Conservation (phyloP, 1,284 basidiomycete species). For the Ustilago crameri region DNA sequence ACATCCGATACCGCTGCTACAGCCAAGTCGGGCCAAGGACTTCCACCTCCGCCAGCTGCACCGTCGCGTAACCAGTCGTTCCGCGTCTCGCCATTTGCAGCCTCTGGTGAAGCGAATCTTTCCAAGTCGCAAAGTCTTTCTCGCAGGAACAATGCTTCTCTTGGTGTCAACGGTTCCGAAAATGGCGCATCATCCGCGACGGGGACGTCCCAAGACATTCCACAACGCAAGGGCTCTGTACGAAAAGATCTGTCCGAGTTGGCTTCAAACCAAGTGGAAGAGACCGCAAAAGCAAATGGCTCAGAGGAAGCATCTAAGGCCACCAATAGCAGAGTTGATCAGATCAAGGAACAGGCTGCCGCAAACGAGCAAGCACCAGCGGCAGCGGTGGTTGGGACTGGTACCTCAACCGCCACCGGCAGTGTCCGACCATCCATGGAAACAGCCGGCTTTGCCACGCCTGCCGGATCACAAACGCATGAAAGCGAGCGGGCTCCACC, state of each 20-base stretch:
- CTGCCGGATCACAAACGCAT: conserved; percentile 16
- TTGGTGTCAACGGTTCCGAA: conserved; percentile 5
- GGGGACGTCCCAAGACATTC: conserved; percentile 24
- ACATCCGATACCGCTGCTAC: conserved; percentile 2
- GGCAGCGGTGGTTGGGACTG: conserved; percentile 1
- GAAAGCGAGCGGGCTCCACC: conserved; percentile 2
- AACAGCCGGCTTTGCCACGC: conserved; percentile 26
- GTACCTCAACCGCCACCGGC: conserved; percentile 7
- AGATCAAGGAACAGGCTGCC: conserved; percentile 34
- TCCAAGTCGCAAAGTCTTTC: conserved; percentile 27
- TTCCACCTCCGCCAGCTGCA: conserved; percentile 21
- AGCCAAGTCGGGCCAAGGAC: conserved; percentile 11
- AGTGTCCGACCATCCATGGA: conserved; percentile 30
- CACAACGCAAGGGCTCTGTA: conserved; percentile 43
- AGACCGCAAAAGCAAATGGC: neutral
- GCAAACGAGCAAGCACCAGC: neutral
- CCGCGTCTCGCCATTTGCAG: conserved; percentile 38
- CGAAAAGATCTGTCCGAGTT: conserved; percentile 25
- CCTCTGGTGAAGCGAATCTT: conserved; percentile 9
- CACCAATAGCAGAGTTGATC: conserved; percentile 28
- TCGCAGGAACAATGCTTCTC: conserved; percentile 23
- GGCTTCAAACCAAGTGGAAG: neutral
- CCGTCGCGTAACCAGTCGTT: conserved; percentile 52
- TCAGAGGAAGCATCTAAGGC: conserved; percentile 2
- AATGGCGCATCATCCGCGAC: neutral